phyloP scores from a whole-genome alignment of 1,284 basidiomycete species.

The Sanghuangporus sanghuang region DNA sequence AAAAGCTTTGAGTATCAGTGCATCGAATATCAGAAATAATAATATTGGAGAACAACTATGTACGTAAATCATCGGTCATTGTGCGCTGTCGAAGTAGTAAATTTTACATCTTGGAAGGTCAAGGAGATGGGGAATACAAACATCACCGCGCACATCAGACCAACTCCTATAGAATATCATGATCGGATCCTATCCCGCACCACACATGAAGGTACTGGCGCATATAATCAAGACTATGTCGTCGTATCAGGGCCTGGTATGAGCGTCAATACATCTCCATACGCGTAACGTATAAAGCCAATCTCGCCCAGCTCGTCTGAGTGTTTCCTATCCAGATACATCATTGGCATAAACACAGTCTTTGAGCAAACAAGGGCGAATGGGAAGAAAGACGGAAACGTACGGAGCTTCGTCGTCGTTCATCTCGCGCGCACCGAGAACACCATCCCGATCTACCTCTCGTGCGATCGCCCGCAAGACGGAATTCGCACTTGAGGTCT shows the following conservation, averaged over 20 bases:
- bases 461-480: conserved; percentile 36
- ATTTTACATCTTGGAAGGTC: too few relatives aligned
- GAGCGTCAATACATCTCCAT: conserved; percentile 45
- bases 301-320: conserved; percentile 40
- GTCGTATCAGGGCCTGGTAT: conserved; percentile 37
- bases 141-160: too few relatives aligned
- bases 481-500: conserved; percentile 41
- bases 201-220: neutral
- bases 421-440: conserved; percentile 36
- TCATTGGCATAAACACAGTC: conserved; percentile 15
- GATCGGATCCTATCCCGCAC: too few relatives aligned
- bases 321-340: conserved; percentile 28
- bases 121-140: too few relatives aligned
- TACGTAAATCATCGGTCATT: too few relatives aligned
- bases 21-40: too few relatives aligned
- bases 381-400: conserved; percentile 24
- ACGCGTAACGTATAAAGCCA: conserved; percentile 50
- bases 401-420: conserved; percentile 42
- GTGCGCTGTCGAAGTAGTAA: too few relatives aligned
- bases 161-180: too few relatives aligned
- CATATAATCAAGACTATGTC: neutral
- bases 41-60: neutral
- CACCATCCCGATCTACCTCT: conserved; percentile 50
- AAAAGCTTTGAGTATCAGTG: too few relatives aligned
- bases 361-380: conserved; percentile 5